Conservation (phyloP, 805 yeast species). For the Cyberlindnera samutprakarnensis region DNA sequence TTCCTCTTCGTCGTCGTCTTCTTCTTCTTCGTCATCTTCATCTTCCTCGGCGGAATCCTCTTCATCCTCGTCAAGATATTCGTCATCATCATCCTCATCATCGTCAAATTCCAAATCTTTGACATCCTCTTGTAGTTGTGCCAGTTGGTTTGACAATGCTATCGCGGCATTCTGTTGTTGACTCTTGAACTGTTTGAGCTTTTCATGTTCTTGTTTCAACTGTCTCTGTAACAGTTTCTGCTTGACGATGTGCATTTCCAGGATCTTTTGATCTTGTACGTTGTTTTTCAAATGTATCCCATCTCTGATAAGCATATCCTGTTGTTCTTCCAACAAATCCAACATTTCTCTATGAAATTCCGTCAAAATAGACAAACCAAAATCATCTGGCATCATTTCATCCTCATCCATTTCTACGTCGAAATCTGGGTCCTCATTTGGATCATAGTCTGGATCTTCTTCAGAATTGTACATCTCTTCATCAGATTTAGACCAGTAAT, state of each 20-base stretch:
- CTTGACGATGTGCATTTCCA: constrained; percentile 8
- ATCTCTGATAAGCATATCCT: constrained; percentile 8
- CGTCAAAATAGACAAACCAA: constrained; percentile 2
- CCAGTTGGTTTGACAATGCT: constrained; percentile 25
- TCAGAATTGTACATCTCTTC: constrained; percentile 19
- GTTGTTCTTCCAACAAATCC: constrained; percentile 10
- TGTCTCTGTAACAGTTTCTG: constrained; percentile 12
- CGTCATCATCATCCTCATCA: constrained; percentile 25
- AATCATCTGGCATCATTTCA: constrained; percentile 7
- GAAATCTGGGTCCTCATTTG: constrained; percentile 4
- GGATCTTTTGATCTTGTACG: constrained; percentile 7
- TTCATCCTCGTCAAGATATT: constrained; percentile 27
- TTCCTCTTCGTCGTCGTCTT: constrained; percentile 31
- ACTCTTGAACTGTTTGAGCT: constrained; percentile 12
- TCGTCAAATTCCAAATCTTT: constrained; percentile 28
- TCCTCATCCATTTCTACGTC: constrained; percentile 16
- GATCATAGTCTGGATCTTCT: constrained; percentile 8
- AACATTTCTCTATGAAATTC: constrained; percentile 12
- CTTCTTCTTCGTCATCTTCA: constrained; percentile 24
- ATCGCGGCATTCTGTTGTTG: no score
- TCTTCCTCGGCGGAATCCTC: constrained; percentile 8
- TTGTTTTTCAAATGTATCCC: constrained; percentile 5
- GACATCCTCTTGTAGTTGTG: constrained; percentile 12
- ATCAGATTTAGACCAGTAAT: constrained; percentile 7
- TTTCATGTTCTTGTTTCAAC: constrained; percentile 9